Evolutionary conservation across 306 rosid genomes (phyloP), one percentile per base, ranked within the genome.

Genomic region (Dicorynia guianensis): DNA sequence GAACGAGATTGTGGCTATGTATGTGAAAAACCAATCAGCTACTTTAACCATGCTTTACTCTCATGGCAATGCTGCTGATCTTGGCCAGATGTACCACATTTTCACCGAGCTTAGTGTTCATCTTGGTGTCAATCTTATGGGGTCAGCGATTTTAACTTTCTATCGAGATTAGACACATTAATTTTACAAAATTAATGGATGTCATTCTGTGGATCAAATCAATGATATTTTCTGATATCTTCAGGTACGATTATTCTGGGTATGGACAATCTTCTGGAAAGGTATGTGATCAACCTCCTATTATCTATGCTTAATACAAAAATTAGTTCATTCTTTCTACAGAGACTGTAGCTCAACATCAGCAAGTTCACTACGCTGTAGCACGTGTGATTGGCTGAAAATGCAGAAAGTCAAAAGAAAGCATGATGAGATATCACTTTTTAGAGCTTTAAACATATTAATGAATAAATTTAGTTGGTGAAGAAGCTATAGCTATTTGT

Each of bases 61-160:
- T 48, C 95, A 89, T 75, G 95, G 95, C 72, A 89, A 89, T 82
- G 95, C 95, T 74, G 83, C 95, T 68, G 95, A 87, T 85, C 77
- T 89, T 77, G 92, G 95, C 15, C 95, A 89, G 76, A 87, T 87
- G 88, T 81, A 74, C 72, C 89, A 82, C 40, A 81, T 87, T 65
- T 87, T 83, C 79, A 79, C 83, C 4, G 85, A 83, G 79, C 95
- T 89, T 72, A 87, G 95, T 54, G 68, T 79, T 76, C 88, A 87
- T 80, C 82, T 89, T 71, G 87, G 87, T 34, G 89, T 89, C 50
- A 83, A 89, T 86, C 87, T 89, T 6, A 87, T 89, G 92, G 95
- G 90, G 95, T 89, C 55, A 62, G 88, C 69, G 7, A 44, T 13
- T 36, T 2, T 53, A 12, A 17, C 42, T 58, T 74, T 42, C 30